phyloP scores from a whole-genome alignment of 345 rosid genomes.

The Moringa oleifera region DNA sequence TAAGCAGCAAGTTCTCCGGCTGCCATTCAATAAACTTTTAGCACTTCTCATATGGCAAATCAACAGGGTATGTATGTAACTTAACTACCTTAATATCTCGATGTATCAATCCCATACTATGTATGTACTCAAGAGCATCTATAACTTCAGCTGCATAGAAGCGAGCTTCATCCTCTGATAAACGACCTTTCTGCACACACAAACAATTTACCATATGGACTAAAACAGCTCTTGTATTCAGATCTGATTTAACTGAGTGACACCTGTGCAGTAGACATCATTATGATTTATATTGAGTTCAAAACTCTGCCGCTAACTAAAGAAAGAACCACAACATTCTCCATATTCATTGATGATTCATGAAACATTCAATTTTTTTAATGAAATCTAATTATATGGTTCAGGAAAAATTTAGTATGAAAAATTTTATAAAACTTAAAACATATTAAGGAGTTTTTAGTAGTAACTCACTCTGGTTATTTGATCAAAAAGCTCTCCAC shows the following conservation, averaged over 20 bases:
- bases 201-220: conserved; percentile 9
- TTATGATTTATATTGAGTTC: not conserved
- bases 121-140: conserved; percentile 96
- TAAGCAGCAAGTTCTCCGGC: conserved; percentile 93
- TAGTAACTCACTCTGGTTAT: conserved; percentile 74
- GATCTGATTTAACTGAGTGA: too few species aligned
- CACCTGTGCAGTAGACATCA: not conserved
- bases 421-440: too few species aligned
- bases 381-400: not conserved
- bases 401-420: not conserved
- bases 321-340: not conserved
- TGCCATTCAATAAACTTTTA: conserved; percentile 34
- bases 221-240: not conserved
- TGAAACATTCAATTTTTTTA: not conserved
- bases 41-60: conserved; percentile 15
- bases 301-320: not conserved
- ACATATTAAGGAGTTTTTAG: not conserved
- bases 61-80: conserved; percentile 8
- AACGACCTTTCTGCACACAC: conserved; percentile 62
- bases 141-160: conserved; percentile 89
- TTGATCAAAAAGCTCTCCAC: conserved; percentile 98
- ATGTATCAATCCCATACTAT: conserved; percentile 86
- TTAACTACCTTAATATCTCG: conserved; percentile 86
- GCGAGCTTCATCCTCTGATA: conserved; percentile 86
- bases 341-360: not conserved